Evolutionary conservation across 768 basidiomycete species (phyloP).

Genomic region (Boletales sp.): DNA sequence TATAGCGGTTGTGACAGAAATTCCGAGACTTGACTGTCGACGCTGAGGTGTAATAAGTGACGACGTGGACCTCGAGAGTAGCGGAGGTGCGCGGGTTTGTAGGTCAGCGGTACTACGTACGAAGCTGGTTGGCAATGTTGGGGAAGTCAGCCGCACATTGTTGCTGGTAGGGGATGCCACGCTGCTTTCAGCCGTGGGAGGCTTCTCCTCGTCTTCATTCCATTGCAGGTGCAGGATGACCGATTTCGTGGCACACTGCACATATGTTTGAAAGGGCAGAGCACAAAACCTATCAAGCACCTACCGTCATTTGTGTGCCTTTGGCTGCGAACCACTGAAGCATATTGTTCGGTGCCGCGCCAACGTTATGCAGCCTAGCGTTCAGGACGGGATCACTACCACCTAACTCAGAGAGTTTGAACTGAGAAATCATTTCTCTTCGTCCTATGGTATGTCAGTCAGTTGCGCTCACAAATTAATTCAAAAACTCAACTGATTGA

Average conservation of each 20-base stretch:
- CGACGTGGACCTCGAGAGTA: conserved; percentile 53
- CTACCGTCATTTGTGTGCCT: conserved; percentile 84
- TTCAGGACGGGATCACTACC: conserved; percentile 62
- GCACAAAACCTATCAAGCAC: conserved; percentile 17
- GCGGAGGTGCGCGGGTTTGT: conserved; percentile 47
- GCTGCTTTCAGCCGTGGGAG: conserved; percentile 11
- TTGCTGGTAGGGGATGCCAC: conserved; percentile 25
- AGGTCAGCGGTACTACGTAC: conserved; percentile 18
- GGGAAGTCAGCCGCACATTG: conserved; percentile 24
- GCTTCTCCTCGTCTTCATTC: conserved; percentile 58
- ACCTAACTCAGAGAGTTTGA: conserved; percentile 79
- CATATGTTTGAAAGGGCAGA: neutral
- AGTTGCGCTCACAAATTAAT: neutral
- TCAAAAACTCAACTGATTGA: conserved; percentile 67
- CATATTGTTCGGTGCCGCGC: conserved; percentile 82
- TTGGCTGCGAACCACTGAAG: conserved; percentile 94
- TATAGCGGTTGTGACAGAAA: conserved; percentile 35
- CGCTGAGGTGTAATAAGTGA: conserved; percentile 42
- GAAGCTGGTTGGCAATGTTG: conserved; percentile 20
- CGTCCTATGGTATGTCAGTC: conserved; percentile 36
- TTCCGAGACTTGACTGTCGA: conserved; percentile 26
- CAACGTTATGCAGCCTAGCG: conserved; percentile 71
- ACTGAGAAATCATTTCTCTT: conserved; percentile 90
- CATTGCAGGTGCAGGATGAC: conserved; percentile 83
- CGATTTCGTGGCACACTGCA: conserved; percentile 83